phyloP scores from a whole-genome alignment of 257 asterid species.

The Nicotiana attenuata region DNA sequence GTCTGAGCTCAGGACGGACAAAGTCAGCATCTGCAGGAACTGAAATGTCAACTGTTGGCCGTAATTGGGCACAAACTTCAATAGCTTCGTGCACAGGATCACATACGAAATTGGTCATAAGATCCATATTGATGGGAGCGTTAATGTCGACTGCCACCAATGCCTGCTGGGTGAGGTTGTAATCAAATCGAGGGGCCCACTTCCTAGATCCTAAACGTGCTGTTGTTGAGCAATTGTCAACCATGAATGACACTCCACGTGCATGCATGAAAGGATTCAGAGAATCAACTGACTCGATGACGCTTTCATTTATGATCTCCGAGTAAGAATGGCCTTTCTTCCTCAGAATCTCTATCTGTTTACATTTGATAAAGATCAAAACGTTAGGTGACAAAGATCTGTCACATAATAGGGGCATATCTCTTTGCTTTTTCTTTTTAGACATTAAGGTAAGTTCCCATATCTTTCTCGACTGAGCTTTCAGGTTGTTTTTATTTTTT shows the following conservation, averaged over 20 bases:
- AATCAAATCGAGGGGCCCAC: slow-evolving; percentile 94
- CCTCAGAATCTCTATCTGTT: slow-evolving; percentile 83
- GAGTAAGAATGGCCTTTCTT: slow-evolving; percentile 97
- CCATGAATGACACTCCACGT: slow-evolving; percentile 97
- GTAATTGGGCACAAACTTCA: slow-evolving; percentile 75
- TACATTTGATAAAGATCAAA: background rate
- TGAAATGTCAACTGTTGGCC: slow-evolving; percentile 92
- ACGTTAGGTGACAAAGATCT: background rate
- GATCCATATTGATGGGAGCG: slow-evolving; percentile 66
- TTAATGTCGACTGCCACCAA: slow-evolving; percentile 69
- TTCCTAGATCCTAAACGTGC: slow-evolving; percentile 88
- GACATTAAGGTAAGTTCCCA: background rate
- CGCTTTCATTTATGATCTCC: slow-evolving; percentile 87
- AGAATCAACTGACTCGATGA: slow-evolving; percentile 90
- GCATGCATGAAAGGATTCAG: slow-evolving; percentile 98
- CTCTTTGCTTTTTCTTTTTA: background rate
- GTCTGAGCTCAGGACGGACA: slow-evolving; percentile 86
- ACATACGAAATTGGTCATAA: slow-evolving; percentile 70
- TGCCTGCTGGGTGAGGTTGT: slow-evolving; percentile 86
- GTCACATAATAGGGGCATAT: background rate
- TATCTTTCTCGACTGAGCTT: background rate
- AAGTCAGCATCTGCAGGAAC: slow-evolving; percentile 89
- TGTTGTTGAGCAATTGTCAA: slow-evolving; percentile 93
- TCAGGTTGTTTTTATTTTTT: background rate
- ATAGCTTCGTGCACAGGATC: slow-evolving; percentile 88